Percentiles rank a stretch among this genome's conserved stretches.
phyloP scores from a whole-genome alignment of 805 yeast genomes.

The Saturnispora serradocipensis region DNA sequence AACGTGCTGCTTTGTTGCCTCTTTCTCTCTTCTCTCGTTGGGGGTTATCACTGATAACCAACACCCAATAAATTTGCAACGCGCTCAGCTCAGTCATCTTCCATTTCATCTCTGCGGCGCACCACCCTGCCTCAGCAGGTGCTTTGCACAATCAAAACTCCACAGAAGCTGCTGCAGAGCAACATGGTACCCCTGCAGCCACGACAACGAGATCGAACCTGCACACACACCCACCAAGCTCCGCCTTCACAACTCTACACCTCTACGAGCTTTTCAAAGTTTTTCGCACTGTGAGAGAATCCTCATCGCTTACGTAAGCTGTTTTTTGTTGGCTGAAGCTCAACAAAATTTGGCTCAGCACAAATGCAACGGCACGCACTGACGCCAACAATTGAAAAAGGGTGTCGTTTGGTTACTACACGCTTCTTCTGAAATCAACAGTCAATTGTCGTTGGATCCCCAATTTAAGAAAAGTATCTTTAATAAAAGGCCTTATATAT shows the following conservation, averaged over 20 bases:
- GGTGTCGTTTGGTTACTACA: neutral
- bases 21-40: neutral
- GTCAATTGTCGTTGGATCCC: neutral
- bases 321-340: neutral
- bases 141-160: too few species aligned
- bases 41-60: neutral
- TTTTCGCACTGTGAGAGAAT: too few species aligned
- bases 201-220: too few species aligned
- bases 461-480: neutral
- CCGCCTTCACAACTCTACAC: too few species aligned
- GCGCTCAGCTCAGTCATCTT: neutral
- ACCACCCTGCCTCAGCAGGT: too few species aligned
- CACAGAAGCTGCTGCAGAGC: too few species aligned
- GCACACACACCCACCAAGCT: too few species aligned
- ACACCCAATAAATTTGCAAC: neutral
- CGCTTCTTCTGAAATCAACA: neutral
- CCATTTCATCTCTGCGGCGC: too few species aligned
- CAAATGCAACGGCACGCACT: neutral
- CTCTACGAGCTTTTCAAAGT: too few species aligned
- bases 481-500: neutral
- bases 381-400: neutral
- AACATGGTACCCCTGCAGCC: too few species aligned
- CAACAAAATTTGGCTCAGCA: neutral
- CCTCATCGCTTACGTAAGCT: neutral
- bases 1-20: neutral